Conservation (phyloP, 2,329 filamentous ascomycete genomes). For the Lojkania enalia region DNA sequence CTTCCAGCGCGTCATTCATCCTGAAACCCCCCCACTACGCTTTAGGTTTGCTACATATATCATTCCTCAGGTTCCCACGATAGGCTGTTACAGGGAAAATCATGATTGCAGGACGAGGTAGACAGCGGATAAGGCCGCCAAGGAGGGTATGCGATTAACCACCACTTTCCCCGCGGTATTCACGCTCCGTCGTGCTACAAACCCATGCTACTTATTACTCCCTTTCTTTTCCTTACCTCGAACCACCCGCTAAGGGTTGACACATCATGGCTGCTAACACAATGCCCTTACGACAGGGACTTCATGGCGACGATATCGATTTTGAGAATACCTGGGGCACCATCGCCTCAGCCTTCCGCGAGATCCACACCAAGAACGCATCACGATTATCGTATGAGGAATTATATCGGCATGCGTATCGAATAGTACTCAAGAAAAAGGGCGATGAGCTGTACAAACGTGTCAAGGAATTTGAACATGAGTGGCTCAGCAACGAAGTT, state of each 20-base stretch:
- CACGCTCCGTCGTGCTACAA: no score
- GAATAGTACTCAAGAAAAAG: slow-evolving; percentile 87
- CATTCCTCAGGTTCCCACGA: neutral
- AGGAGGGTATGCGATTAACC: slow-evolving; percentile 60
- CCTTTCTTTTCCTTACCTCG: no score
- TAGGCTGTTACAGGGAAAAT: neutral
- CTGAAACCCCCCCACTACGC: neutral
- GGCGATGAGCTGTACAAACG: slow-evolving; percentile 78
- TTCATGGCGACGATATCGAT: slow-evolving; percentile 67
- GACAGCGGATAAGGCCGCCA: slow-evolving; percentile 68
- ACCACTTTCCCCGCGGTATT: no score
- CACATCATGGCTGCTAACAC: slow-evolving; percentile 9
- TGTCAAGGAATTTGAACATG: slow-evolving; percentile 78
- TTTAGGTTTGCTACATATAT: neutral
- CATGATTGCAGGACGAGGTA: slow-evolving; percentile 59
- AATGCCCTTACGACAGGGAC: slow-evolving; percentile 50
- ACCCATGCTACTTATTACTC: slow-evolving; percentile 8
- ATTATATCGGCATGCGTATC: slow-evolving; percentile 91
- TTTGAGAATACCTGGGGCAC: slow-evolving; percentile 85
- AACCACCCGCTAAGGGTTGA: slow-evolving; percentile 3
- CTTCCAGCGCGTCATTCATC: neutral
- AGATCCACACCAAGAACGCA: slow-evolving; percentile 92
- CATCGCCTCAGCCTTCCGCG: slow-evolving; percentile 73
- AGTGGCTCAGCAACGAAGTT: slow-evolving; percentile 77
- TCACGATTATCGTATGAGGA: slow-evolving; percentile 92